Base-by-base conservation (phyloP, 192 early-diverging fungal species). In the Coemansia sp. region DNA sequence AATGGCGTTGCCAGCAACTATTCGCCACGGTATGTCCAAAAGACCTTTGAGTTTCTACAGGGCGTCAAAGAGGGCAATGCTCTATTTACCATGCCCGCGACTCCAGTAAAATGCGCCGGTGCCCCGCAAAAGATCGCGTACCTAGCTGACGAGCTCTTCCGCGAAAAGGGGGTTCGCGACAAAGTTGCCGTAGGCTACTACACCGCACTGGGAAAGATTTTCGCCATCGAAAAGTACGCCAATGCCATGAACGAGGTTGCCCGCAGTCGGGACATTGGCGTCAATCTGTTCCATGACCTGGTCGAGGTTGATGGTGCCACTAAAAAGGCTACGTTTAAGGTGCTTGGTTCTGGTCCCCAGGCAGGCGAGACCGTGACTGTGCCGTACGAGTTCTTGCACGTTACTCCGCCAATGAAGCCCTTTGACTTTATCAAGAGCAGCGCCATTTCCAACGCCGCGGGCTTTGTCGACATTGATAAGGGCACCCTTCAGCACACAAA, bases 61-160 rank as follows among this genome's bases (percentile, higher is more conserved):
- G 70, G 79, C 13, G 87, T 92, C 61, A 65, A 26, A 42, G 52
- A 47, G 34, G 79, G 79, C 28, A 82, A 82, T 39, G 93, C 93
- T 13, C 72, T 95, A 42, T 95, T 95, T 70, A 95, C 93, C 20
- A 91, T 94, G 86, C 93, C 93, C 28, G 83, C 85, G 31, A 91
- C 91, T 12, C 92, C 93, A 9, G 87, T 94, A 74, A 95, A 95
- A 79, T 95, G 93, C 65, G 91, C 92, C 16, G 93, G 93, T 42
- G 93, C 92, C 0, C 92, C 93, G 28, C 89, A 90, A 73, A 95
- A 95, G 84, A 93, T 94, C 36, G 87, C 89, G 26, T 95, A 92
- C 67, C 83, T 95, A 39, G 90, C 91, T 20, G 93, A 95, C 74
- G 93, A 95, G 67, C 71, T 84, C 20, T 90, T 90, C 86, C 85